phyloP scores from a whole-genome alignment of 768 basidiomycete species.

The Leccinum incarnatum region DNA sequence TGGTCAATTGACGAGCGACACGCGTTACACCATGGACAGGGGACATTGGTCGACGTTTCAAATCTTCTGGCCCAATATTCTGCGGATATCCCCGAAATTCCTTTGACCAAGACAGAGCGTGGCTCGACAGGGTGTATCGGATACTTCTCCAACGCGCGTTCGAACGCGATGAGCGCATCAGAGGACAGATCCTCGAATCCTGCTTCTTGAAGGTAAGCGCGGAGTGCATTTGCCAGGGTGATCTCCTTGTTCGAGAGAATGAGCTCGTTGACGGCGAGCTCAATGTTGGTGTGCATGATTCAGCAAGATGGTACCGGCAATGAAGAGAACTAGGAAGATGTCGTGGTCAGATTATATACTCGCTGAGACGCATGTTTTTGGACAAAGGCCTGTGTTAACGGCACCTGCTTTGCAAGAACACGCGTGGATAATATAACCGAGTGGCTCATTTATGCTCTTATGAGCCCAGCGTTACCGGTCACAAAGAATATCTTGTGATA shows the following conservation, averaged over 20 bases:
- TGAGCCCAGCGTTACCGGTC: neutral
- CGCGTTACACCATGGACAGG: constrained; percentile 1
- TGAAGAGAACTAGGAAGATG: neutral
- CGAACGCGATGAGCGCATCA: constrained; percentile 14
- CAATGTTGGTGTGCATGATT: constrained; percentile 16
- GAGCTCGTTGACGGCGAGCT: constrained; percentile 9
- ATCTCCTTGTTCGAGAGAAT: constrained; percentile 5
- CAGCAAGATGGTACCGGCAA: neutral
- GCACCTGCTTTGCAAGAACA: neutral
- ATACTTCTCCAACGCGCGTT: constrained; percentile 19
- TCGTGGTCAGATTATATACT: constrained; percentile 1
- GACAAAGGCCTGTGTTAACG: constrained; percentile 8
- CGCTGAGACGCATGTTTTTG: neutral
- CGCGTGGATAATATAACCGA: neutral
- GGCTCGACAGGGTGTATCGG: constrained; percentile 1
- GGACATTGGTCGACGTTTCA: neutral
- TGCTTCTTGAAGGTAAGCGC: constrained; percentile 9
- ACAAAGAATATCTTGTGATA: neutral
- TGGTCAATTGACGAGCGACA: neutral
- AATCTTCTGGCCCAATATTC: constrained; percentile 10
- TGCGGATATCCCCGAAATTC: neutral
- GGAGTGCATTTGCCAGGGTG: constrained; percentile 10
- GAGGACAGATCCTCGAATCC: constrained; percentile 7
- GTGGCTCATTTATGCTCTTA: neutral
- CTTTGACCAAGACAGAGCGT: constrained; percentile 1